Percentiles rank a stretch among this genome's conserved stretches.
Evolutionary conservation across 768 basidiomycete genomes (phyloP).

Genomic region (Termitomyces sp.): DNA sequence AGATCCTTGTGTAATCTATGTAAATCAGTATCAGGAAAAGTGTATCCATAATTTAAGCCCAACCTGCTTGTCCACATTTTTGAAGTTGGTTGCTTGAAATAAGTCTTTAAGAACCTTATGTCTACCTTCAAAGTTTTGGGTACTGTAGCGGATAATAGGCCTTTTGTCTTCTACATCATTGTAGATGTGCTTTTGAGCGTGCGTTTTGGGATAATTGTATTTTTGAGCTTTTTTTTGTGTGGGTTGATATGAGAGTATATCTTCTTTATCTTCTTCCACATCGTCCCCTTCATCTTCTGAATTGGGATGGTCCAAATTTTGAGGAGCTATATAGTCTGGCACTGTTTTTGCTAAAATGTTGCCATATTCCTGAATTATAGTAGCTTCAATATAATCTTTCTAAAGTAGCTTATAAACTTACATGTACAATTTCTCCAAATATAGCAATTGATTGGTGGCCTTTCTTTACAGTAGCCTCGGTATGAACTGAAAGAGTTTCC

Average conservation of each 20-base stretch:
- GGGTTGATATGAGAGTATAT: not conserved
- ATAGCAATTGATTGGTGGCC: constrained; percentile 16
- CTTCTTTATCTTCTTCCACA: no score
- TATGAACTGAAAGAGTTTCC: constrained; percentile 28
- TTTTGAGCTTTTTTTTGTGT: constrained; percentile 11
- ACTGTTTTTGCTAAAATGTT: not conserved
- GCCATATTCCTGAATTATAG: not conserved
- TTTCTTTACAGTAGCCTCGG: constrained; percentile 23
- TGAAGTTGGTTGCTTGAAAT: constrained; percentile 31
- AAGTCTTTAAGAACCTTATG: constrained; percentile 24
- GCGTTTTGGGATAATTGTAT: constrained; percentile 34
- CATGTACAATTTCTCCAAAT: constrained; percentile 20
- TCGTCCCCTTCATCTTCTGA: not conserved
- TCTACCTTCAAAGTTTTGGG: constrained; percentile 26
- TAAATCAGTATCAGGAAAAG: not conserved
- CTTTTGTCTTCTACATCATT: constrained; percentile 29
- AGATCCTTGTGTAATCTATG: not conserved
- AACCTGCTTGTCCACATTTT: constrained; percentile 28
- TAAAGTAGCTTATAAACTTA: constrained; percentile 2
- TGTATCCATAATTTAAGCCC: not conserved
- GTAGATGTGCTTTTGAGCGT: constrained; percentile 29
- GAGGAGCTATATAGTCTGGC: not conserved
- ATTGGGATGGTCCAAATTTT: not conserved
- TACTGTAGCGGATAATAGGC: constrained; percentile 25
- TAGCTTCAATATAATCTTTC: not conserved